Evolutionary conservation across 352 stramenopile genomes (phyloP).

Genomic region (Phytophthora hybrid): DNA sequence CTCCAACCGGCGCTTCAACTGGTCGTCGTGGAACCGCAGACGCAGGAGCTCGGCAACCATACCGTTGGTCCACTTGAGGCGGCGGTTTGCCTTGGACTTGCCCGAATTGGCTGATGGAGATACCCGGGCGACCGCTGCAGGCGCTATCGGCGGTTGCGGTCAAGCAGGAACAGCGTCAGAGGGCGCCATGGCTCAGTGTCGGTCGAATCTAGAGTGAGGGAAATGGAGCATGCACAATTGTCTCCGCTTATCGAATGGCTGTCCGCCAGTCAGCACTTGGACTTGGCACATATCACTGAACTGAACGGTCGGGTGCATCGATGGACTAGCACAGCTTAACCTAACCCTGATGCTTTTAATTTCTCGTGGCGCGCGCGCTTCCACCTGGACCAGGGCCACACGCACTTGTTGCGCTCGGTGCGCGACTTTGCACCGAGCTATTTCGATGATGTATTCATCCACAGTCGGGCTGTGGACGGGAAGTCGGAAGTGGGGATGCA

Average conservation of each 20-base stretch:
- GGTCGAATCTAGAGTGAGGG: not conserved
- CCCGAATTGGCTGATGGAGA: not conserved
- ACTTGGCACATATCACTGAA: not conserved
- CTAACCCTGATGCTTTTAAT: not conserved
- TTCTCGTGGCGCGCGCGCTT: not conserved
- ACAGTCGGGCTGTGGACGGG: no score
- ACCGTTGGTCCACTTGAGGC: not conserved
- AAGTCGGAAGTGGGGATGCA: no score
- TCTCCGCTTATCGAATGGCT: not conserved
- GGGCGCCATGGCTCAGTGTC: not conserved
- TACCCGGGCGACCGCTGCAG: not conserved
- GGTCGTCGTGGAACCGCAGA: not conserved
- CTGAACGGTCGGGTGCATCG: not conserved
- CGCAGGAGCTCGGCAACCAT: conserved; percentile 3
- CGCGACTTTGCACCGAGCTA: no score
- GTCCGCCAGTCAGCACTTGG: not conserved
- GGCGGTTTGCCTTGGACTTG: not conserved
- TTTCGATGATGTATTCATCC: no score
- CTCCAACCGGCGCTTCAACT: not conserved
- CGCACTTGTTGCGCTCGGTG: no score
- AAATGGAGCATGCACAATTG: not conserved
- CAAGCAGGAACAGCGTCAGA: not conserved
- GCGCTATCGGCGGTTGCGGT: not conserved
- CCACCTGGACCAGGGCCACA: not conserved
- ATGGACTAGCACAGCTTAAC: not conserved